Percentiles rank a stretch among this genome's conserved stretches.
phyloP scores from a whole-genome alignment of 352 stramenopile species.

The Globisporangium heterothallicum region DNA sequence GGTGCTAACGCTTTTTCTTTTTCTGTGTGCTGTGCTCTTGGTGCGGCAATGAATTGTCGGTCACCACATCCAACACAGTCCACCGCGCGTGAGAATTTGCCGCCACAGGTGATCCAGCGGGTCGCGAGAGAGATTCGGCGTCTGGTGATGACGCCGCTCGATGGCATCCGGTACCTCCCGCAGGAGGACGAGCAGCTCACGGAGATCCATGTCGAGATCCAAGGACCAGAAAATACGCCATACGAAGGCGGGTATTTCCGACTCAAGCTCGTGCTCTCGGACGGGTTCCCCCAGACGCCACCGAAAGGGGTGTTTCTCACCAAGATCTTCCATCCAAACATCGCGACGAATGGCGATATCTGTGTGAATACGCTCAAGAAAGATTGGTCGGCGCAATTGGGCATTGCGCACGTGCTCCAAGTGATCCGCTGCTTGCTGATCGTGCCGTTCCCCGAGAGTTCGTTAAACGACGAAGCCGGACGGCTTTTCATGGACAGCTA shows the following conservation, averaged over 20 bases:
- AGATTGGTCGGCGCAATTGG: conserved; percentile 94
- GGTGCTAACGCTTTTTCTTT: conserved; percentile 1
- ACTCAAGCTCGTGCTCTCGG: conserved; percentile 93
- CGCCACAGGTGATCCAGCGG: conserved; percentile 89
- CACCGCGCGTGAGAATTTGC: conserved; percentile 49
- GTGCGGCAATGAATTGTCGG: background rate
- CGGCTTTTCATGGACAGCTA: conserved; percentile 99
- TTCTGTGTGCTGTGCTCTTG: background rate
- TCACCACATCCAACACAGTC: conserved; percentile 11
- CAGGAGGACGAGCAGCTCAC: conserved; percentile 88
- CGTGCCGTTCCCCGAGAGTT: conserved; percentile 98
- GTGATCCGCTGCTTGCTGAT: conserved; percentile 99
- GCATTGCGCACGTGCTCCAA: conserved; percentile 95
- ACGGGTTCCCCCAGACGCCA: conserved; percentile 80
- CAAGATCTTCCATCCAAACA: conserved; percentile 99
- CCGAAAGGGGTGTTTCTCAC: conserved; percentile 96
- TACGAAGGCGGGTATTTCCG: conserved; percentile 96
- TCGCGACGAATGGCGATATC: conserved; percentile 96
- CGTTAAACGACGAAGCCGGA: conserved; percentile 98
- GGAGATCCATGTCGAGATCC: conserved; percentile 95
- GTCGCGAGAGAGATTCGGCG: conserved; percentile 91
- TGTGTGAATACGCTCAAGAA: conserved; percentile 99
- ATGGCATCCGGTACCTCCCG: conserved; percentile 91
- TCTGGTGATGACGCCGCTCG: conserved; percentile 85
- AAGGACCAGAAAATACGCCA: conserved; percentile 95